A percentile compares a stretch with the other conserved stretches of the same genome.
Conservation (phyloP, 2,329 filamentous ascomycete genomes). For the Ceratocystis harringtonii region DNA sequence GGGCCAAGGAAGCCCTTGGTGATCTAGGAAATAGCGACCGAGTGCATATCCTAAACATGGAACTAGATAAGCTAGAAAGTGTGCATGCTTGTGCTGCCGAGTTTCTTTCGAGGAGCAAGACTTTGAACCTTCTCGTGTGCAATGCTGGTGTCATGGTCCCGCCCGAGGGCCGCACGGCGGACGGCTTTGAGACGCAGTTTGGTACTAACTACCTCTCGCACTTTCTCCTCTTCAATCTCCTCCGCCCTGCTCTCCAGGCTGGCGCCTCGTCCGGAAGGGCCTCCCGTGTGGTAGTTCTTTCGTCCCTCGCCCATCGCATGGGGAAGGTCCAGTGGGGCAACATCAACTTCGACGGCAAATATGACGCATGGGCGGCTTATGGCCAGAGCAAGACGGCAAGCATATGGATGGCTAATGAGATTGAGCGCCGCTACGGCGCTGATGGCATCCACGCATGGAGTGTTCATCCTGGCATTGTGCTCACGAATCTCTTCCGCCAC, state of each 20-base stretch:
- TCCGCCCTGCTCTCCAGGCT: conserved; percentile 23
- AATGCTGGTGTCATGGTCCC: conserved; percentile 31
- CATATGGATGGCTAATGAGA: conserved; percentile 20
- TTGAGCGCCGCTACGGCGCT: conserved; percentile 15
- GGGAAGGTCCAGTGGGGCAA: conserved; percentile 25
- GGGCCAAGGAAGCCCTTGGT: conserved; percentile 16
- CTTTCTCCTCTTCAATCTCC: conserved; percentile 32
- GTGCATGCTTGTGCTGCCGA: conserved; percentile 27
- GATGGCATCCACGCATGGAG: conserved; percentile 8
- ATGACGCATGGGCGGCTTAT: conserved; percentile 20
- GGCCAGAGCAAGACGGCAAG: conserved; percentile 24
- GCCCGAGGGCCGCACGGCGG: conserved; percentile 23
- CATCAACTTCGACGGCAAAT: conserved; percentile 20
- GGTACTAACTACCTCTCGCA: conserved; percentile 33
- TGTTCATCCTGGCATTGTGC: conserved; percentile 19
- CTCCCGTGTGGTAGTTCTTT: conserved; percentile 29
- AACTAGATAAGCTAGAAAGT: conserved; percentile 26
- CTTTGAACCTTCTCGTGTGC: conserved; percentile 27
- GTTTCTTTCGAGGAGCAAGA: conserved; percentile 20
- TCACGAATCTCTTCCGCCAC: conserved; percentile 15
- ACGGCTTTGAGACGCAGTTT: conserved; percentile 32
- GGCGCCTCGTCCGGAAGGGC: not conserved
- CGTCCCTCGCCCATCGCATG: conserved; percentile 23
- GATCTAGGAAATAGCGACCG: conserved; percentile 4
- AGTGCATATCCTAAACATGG: conserved; percentile 20